Evolutionary conservation across 2,329 filamentous ascomycete species (phyloP).

Genomic region (Amauroascus niger): DNA sequence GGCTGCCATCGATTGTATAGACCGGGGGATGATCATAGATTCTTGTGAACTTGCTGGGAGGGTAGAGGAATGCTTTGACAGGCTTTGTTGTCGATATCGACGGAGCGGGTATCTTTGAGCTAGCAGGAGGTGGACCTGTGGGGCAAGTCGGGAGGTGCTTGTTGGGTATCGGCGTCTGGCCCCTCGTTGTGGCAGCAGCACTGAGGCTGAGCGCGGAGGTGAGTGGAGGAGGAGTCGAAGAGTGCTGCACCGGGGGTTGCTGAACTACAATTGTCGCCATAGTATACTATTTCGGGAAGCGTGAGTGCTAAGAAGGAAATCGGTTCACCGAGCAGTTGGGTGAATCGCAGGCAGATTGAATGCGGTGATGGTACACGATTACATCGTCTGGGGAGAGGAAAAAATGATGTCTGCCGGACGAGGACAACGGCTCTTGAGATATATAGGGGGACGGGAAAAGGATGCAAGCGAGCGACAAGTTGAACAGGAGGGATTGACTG

Average conservation of each 20-base stretch:
- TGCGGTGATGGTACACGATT: not conserved
- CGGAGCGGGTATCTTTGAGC: slow-evolving; percentile 42
- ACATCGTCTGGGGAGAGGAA: not conserved
- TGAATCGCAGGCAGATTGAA: not conserved
- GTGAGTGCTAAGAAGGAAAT: not conserved
- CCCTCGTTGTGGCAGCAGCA: slow-evolving; percentile 42
- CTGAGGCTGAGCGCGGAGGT: slow-evolving; percentile 49
- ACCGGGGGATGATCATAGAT: slow-evolving; percentile 50
- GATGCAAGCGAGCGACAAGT: slow-evolving; percentile 6
- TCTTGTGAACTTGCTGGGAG: slow-evolving; percentile 55
- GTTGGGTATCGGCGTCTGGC: slow-evolving; percentile 62
- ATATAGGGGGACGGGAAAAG: not conserved
- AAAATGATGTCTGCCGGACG: not conserved
- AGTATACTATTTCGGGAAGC: not conserved
- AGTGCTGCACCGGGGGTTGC: slow-evolving; percentile 36
- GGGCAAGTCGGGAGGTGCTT: slow-evolving; percentile 85
- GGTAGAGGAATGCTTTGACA: slow-evolving; percentile 54
- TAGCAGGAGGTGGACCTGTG: slow-evolving; percentile 54
- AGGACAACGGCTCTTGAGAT: not conserved
- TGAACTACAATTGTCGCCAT: slow-evolving; percentile 43
- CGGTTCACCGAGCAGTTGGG: not conserved
- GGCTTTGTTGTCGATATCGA: slow-evolving; percentile 51
- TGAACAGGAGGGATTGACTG: slow-evolving; percentile 2
- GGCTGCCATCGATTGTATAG: slow-evolving; percentile 61
- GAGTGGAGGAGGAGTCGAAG: slow-evolving; percentile 42